phyloP scores from a whole-genome alignment of 306 rosid species.

The Sphenostylis stenocarpa region DNA sequence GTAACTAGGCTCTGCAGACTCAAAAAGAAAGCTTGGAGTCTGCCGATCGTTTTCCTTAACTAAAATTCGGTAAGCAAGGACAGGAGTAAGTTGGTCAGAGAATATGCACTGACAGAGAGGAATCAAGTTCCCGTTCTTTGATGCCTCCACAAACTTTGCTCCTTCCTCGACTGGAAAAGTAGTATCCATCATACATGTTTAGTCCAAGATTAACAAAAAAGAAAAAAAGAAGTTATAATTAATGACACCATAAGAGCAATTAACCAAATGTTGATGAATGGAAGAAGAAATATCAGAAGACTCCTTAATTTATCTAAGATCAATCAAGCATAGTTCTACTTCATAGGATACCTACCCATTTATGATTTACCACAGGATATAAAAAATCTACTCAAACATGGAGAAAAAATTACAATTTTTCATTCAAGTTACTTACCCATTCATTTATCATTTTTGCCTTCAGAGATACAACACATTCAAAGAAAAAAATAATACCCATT shows the following conservation, averaged over 20 bases:
- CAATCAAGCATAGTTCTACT: not conserved
- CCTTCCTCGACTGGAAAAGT: constrained; percentile 42
- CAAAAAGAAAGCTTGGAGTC: constrained; percentile 87
- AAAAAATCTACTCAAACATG: not conserved
- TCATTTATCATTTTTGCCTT: not conserved
- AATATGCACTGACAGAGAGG: constrained; percentile 67
- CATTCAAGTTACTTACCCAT: not conserved
- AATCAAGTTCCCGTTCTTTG: constrained; percentile 62
- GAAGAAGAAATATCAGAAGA: not conserved
- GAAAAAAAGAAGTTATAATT: not conserved
- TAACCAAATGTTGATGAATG: not conserved
- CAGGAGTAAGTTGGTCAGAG: constrained; percentile 81
- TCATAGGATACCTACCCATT: not conserved
- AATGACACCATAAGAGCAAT: not conserved
- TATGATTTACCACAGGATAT: not conserved
- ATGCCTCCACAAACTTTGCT: constrained; percentile 54
- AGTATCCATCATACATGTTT: not conserved
- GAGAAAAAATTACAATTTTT: not conserved
- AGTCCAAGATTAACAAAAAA: not conserved
- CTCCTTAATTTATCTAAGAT: not conserved
- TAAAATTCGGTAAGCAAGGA: constrained; percentile 74
- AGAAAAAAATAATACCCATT: not conserved
- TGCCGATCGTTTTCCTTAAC: constrained; percentile 74
- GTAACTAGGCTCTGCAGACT: constrained; percentile 67
- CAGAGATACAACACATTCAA: not conserved